phyloP scores from a whole-genome alignment of 768 basidiomycete genomes.

The Leucocoprinus sp. region DNA sequence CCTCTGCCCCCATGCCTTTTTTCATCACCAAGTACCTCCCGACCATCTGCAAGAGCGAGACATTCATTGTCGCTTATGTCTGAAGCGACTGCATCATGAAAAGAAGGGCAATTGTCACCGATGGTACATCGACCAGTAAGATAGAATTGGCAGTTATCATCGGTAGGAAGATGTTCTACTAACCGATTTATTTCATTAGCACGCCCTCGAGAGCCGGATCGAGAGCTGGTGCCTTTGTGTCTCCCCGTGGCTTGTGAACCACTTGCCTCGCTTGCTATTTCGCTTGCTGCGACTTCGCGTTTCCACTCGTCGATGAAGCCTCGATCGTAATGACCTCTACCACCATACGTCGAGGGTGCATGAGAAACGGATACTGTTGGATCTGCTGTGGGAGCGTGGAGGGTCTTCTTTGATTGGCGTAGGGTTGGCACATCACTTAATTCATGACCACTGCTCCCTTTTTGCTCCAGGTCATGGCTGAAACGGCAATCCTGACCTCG shows the following conservation, averaged over 20 bases:
- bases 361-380: background rate
- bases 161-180: constrained; percentile 9
- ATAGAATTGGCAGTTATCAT: constrained; percentile 11
- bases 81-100: constrained; percentile 16
- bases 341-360: background rate
- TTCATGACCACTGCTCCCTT: constrained; percentile 4
- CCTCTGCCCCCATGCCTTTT: no score
- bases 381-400: background rate
- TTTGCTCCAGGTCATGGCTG: constrained; percentile 15
- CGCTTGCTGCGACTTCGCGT: constrained; percentile 4
- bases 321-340: background rate
- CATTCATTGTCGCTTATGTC: background rate
- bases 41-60: background rate
- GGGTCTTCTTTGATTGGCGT: background rate
- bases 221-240: background rate
- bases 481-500: constrained; percentile 17
- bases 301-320: constrained; percentile 5
- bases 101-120: constrained; percentile 17
- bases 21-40: background rate
- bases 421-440: constrained; percentile 4
- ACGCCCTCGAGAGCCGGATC: background rate
- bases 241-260: background rate
- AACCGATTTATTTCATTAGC: constrained; percentile 8
- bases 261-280: background rate
- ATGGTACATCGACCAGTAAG: constrained; percentile 14